These are phyloP conservation scores for Cyclocybe cylindracea DNA, from an alignment of 768 basidiomycete species.

Conservation along the genomic window DNA sequence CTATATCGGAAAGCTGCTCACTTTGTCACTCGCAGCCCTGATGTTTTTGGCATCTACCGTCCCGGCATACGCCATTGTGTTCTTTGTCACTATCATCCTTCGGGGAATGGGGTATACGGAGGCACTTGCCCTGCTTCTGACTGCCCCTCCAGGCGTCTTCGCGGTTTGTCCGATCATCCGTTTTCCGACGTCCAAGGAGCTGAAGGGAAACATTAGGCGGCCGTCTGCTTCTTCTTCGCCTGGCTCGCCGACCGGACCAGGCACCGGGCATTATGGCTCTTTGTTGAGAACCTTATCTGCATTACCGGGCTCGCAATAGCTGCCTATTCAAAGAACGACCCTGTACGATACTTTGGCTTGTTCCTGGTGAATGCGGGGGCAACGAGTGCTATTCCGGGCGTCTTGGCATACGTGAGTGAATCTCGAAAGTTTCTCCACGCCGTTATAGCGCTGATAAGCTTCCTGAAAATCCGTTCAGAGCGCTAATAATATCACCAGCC, in stretches of 20 bases:
- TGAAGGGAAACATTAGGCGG: slow-evolving; percentile 18
- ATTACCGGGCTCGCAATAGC: slow-evolving; percentile 31
- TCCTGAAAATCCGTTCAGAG: not conserved
- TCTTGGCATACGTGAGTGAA: slow-evolving; percentile 34
- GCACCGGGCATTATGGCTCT: slow-evolving; percentile 30
- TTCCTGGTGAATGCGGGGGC: slow-evolving; percentile 35
- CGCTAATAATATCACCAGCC: slow-evolving; percentile 21
- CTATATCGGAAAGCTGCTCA: not conserved
- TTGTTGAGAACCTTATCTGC: slow-evolving; percentile 26
- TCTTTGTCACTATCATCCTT: slow-evolving; percentile 38
- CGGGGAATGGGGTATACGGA: slow-evolving; percentile 32
- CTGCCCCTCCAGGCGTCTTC: slow-evolving; percentile 35
- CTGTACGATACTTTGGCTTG: slow-evolving; percentile 32
- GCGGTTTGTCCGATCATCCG: slow-evolving; percentile 21
- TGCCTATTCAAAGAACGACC: slow-evolving; percentile 22
- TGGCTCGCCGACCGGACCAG: slow-evolving; percentile 32
- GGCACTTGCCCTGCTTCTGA: slow-evolving; percentile 30
- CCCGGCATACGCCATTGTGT: slow-evolving; percentile 37
- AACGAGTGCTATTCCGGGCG: slow-evolving; percentile 31
- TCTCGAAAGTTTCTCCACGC: not conserved
- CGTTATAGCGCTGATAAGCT: not conserved
- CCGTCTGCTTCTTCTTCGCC: slow-evolving; percentile 32
- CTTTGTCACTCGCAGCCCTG: slow-evolving; percentile 18
- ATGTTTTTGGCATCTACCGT: slow-evolving; percentile 40
- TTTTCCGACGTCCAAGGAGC: too few relatives aligned